Base-by-base conservation (phyloP, 148 eudicot genomes). In the Linanthus parryae region DNA sequence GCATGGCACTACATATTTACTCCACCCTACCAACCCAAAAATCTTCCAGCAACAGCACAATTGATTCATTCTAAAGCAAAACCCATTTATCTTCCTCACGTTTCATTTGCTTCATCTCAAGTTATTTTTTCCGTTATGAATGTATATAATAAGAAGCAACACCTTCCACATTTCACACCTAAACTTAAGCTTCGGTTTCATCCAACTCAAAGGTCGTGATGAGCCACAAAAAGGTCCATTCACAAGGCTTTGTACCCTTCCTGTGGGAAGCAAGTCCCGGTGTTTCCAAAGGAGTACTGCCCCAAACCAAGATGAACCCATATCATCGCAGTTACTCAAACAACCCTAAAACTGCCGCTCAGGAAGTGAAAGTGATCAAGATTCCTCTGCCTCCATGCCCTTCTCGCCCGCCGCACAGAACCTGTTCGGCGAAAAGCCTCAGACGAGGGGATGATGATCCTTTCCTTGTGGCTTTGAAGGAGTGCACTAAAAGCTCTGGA, bases 221-320 rank as follows among this genome's bases (percentile, higher is more conserved):
- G 78, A 64, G 49, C 57, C 67, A 64, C 52, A 64, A 48, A 35
- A 64, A 69, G 37, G 26, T 55, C 30, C 39, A 27, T 25, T 53
- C 74, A 12, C 59, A 44, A 13, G 55, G 61, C 8, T 35, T 14
- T 18, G 64, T 74, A n/a, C 71, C 79, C 44, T 74, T 74, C 58
- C 58, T 58, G 3, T 74, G 79, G 79, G 79, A 74, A 48, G 68
- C 50, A 30, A 46, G 20, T 36, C 79, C 79, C 1, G 79, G 79
- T 21, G 48, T 74, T 28, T 52, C 71, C 48, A 73, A 68, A 42
- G 21, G 5, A 2, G 13, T 12, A 1, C 42, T 42, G 22, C 33
- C 19, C 56, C 28, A 33, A 4, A 3, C 28, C 9, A 11, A 20
- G 10, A 30, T 28, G 11, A 24, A 17, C 38, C 24, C 17, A 2